phyloP scores from a whole-genome alignment of 805 yeast species.

The Sungouiozyma ichnusensis region DNA sequence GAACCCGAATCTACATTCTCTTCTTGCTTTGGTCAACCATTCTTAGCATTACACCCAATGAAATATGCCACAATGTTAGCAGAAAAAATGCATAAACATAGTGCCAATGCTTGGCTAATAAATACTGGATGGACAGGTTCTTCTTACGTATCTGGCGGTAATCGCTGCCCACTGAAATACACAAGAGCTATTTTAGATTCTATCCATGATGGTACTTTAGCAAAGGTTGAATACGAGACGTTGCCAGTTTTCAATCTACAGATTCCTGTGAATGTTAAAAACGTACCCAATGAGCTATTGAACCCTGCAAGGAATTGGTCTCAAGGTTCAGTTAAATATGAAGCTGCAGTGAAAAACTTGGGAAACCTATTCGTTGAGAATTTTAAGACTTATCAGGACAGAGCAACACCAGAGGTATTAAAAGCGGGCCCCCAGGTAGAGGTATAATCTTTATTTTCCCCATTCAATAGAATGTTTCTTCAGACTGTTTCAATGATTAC shows the following conservation, averaged over 20 bases:
- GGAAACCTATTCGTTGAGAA: slow-evolving; percentile 76
- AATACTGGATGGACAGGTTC: slow-evolving; percentile 99
- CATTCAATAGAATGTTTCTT: too few relatives aligned
- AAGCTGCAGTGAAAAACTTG: slow-evolving; percentile 48
- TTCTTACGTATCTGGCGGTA: slow-evolving; percentile 85
- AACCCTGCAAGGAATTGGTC: slow-evolving; percentile 83
- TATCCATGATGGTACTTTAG: slow-evolving; percentile 83
- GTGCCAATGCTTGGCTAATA: slow-evolving; percentile 89
- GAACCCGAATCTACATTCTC: slow-evolving; percentile 98
- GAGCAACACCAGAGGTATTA: slow-evolving; percentile 75
- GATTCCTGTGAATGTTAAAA: slow-evolving; percentile 68
- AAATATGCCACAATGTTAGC: slow-evolving; percentile 93
- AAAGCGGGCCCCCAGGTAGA: slow-evolving; percentile 74
- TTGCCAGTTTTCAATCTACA: slow-evolving; percentile 80
- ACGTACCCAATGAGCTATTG: slow-evolving; percentile 72
- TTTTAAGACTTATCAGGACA: slow-evolving; percentile 73
- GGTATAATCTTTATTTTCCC: neutral
- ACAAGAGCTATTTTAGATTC: slow-evolving; percentile 94
- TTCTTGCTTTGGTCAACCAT: slow-evolving; percentile 98
- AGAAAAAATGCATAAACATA: slow-evolving; percentile 80
- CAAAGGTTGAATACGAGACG: slow-evolving; percentile 68
- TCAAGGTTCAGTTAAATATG: slow-evolving; percentile 44
- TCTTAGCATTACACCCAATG: slow-evolving; percentile 96
- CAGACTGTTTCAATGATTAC: neutral
- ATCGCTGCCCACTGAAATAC: slow-evolving; percentile 94